Percentiles rank a stretch among this genome's conserved stretches.
Conservation (phyloP, 2,329 filamentous ascomycete species). For the Byssothecium circinans region DNA sequence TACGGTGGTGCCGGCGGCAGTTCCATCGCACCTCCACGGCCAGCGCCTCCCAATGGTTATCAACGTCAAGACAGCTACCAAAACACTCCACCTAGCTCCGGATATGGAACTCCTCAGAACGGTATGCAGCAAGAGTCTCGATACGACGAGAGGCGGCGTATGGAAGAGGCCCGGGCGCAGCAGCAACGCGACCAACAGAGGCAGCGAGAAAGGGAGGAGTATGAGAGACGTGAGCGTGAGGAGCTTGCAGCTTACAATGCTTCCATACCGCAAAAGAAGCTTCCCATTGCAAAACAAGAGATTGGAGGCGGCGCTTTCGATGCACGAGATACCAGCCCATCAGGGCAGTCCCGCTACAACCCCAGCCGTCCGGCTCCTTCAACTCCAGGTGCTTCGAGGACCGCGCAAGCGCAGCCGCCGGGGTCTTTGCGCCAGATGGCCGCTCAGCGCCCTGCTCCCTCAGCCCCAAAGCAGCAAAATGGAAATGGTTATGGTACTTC, state of each 20-base stretch:
- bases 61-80: constrained; percentile 51
- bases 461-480: constrained; percentile 59
- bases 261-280: constrained; percentile 78
- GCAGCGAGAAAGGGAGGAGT: constrained; percentile 45
- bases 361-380: constrained; percentile 82
- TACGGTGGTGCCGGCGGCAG: constrained; percentile 50
- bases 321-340: constrained; percentile 48
- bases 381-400: constrained; percentile 61
- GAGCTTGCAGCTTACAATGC: constrained; percentile 90
- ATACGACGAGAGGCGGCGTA: constrained; percentile 30
- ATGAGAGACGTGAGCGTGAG: constrained; percentile 56
- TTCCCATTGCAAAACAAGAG: constrained; percentile 85
- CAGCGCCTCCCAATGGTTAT: constrained; percentile 47
- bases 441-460: constrained; percentile 82
- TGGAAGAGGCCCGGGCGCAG: constrained; percentile 49
- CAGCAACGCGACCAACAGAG: constrained; percentile 44
- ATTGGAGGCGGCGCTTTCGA: constrained; percentile 66
- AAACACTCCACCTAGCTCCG: constrained; percentile 33
- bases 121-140: constrained; percentile 40
- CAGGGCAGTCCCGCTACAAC: constrained; percentile 72
- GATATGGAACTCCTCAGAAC: constrained; percentile 34
- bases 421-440: constrained; percentile 56
- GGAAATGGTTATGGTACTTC: constrained; percentile 34
- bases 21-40: constrained; percentile 53
- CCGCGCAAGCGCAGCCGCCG: constrained; percentile 53